These are phyloP conservation scores for Pythium periplocum DNA, from an alignment of 352 stramenopile genomes.

Conservation along the genomic window DNA sequence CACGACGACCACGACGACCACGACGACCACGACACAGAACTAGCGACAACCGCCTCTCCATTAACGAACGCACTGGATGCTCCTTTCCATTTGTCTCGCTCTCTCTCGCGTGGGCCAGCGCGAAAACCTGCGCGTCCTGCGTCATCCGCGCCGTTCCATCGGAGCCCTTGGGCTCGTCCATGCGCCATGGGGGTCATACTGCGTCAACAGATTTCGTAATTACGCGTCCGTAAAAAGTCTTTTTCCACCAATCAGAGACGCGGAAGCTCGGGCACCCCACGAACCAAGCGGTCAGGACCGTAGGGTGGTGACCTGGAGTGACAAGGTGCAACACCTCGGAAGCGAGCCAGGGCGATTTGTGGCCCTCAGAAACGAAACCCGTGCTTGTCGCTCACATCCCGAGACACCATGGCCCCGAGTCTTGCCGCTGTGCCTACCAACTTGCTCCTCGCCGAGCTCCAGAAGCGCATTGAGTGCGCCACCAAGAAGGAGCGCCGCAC, in stretches of 20 bases:
- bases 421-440: slow-evolving; percentile 80
- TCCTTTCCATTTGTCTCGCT: too few species aligned
- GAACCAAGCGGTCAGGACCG: too few species aligned
- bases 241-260: slow-evolving; percentile 14
- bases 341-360: too few species aligned
- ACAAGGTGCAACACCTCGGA: too few species aligned
- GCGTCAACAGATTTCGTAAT: slow-evolving; percentile 1
- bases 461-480: slow-evolving; percentile 90
- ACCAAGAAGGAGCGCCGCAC: slow-evolving; percentile 92
- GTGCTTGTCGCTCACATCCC: background rate
- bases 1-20: background rate
- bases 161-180: too few species aligned
- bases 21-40: background rate
- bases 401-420: slow-evolving; percentile 31
- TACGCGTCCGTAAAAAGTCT: slow-evolving; percentile 15
- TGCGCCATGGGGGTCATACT: too few species aligned
- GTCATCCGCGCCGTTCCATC: too few species aligned
- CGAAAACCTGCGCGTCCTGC: too few species aligned
- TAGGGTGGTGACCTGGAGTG: background rate
- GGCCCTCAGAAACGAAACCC: slow-evolving; percentile 18
- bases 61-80: too few species aligned
- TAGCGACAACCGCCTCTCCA: background rate
- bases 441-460: slow-evolving; percentile 85
- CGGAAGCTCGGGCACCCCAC: too few species aligned
- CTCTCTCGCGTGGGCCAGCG: too few species aligned